Evolutionary conservation across 148 eudicot genomes (phyloP).

Genomic region (Cornus suecica): DNA sequence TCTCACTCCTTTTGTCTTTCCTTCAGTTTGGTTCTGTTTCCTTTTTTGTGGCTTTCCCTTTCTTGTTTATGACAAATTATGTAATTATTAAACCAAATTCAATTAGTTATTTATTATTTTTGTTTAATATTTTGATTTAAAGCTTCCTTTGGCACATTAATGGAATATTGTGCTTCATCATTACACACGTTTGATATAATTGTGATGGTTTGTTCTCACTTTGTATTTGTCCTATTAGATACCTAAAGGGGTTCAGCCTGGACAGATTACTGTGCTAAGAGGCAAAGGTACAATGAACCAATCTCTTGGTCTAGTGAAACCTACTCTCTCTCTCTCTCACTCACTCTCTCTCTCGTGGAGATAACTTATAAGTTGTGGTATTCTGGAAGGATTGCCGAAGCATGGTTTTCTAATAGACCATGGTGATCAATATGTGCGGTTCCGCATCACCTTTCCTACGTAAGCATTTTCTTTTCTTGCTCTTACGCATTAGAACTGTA

Average conservation of each 20-base stretch:
- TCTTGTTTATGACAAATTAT: not conserved
- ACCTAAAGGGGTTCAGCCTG: constrained; percentile 92
- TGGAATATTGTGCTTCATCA: not conserved
- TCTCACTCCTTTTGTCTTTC: not conserved
- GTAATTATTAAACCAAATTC: not conserved
- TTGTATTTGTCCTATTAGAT: constrained; percentile 42
- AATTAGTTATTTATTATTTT: not conserved
- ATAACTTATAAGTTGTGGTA: constrained; percentile 15
- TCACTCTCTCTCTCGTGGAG: not conserved
- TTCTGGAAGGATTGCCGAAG: constrained; percentile 73
- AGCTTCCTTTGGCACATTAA: constrained; percentile 5
- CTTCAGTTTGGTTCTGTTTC: not conserved
- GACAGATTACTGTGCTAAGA: constrained; percentile 64
- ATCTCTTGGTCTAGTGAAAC: constrained; percentile 9
- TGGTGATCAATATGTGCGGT: constrained; percentile 84
- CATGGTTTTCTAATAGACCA: constrained; percentile 60
- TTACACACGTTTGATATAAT: constrained; percentile 10
- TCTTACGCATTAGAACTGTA: not conserved
- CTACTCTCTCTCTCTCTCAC: not conserved
- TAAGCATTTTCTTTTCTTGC: constrained; percentile 34
- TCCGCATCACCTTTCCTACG: constrained; percentile 72
- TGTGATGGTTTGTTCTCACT: not conserved
- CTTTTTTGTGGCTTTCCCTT: not conserved
- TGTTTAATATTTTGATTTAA: not conserved
- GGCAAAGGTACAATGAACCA: constrained; percentile 63